These are phyloP conservation scores for Leccinum glutinopallens DNA, from an alignment of 1,284 basidiomycete genomes.

Conservation along the genomic window DNA sequence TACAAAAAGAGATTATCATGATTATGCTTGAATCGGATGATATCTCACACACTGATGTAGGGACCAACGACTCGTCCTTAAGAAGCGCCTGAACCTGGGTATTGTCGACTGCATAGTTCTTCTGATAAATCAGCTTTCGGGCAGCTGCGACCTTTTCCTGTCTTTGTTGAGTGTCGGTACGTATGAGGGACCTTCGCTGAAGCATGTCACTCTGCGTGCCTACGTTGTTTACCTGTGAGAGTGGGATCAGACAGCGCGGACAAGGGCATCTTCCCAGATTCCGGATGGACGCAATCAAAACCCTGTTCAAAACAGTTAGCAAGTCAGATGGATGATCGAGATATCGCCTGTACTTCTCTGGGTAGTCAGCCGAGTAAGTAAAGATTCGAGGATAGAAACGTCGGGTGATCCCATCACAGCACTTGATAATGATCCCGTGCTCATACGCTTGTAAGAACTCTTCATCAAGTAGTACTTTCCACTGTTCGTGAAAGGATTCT, in stretches of 20 bases:
- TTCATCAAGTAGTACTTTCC: neutral
- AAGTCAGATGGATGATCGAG: neutral
- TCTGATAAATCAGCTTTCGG: too few relatives aligned
- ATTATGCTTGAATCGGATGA: too few relatives aligned
- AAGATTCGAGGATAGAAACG: neutral
- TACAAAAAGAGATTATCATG: too few relatives aligned
- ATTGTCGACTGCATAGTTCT: too few relatives aligned
- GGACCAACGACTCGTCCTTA: too few relatives aligned
- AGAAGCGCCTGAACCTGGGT: too few relatives aligned
- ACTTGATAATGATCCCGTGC: neutral
- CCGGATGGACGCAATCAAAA: neutral
- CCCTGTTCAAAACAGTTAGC: neutral
- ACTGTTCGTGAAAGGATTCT: neutral
- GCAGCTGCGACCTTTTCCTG: too few relatives aligned
- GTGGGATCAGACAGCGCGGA: neutral
- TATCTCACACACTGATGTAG: too few relatives aligned
- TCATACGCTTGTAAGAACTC: neutral
- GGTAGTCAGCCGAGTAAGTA: neutral
- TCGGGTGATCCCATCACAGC: neutral
- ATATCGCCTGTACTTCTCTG: neutral
- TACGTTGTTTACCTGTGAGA: neutral
- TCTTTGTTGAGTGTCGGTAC: too few relatives aligned
- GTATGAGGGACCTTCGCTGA: neutral
- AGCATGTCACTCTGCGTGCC: too few relatives aligned
- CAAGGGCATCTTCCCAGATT: conserved; percentile 1